Evolutionary conservation across 2,329 filamentous ascomycete species (phyloP).

Genomic region (Boeremia lycopersici): DNA sequence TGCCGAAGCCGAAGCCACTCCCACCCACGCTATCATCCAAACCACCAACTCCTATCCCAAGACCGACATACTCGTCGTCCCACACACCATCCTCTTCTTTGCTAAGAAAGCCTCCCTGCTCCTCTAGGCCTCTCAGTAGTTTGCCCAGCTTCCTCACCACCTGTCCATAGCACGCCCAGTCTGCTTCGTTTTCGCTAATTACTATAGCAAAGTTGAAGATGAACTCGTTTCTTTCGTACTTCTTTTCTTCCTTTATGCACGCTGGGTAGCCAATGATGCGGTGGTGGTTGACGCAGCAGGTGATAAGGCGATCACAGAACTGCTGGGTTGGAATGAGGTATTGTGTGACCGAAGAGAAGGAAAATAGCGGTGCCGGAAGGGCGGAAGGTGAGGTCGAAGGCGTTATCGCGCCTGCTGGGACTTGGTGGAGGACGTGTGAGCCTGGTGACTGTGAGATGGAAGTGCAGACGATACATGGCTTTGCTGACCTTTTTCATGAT

Average conservation of each 20-base stretch:
- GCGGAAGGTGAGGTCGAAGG: constrained; percentile 49
- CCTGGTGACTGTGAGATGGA: constrained; percentile 50
- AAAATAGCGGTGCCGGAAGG: constrained; percentile 69
- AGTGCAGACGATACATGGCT: neutral
- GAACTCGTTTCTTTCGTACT: constrained; percentile 92
- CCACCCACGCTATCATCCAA: constrained; percentile 13
- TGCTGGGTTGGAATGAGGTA: constrained; percentile 95
- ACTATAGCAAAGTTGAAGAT: constrained; percentile 98
- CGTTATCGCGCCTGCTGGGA: constrained; percentile 64
- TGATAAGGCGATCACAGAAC: constrained; percentile 90
- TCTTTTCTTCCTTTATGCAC: constrained; percentile 75
- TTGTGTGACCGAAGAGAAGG: constrained; percentile 84
- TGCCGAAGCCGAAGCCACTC: constrained; percentile 35
- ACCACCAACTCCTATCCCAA: constrained; percentile 10
- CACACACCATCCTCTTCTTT: constrained; percentile 56
- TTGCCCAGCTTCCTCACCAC: constrained; percentile 85
- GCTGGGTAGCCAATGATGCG: constrained; percentile 87
- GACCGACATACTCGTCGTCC: constrained; percentile 32
- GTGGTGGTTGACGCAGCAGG: constrained; percentile 75
- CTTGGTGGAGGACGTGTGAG: constrained; percentile 68
- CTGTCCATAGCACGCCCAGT: constrained; percentile 80
- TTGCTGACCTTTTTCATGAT: constrained; percentile 56
- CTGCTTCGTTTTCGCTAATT: constrained; percentile 67
- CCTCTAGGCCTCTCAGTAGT: constrained; percentile 87
- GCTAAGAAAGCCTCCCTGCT: constrained; percentile 84